Percentiles rank a stretch among this genome's conserved stretches.
phyloP scores from a whole-genome alignment of 1,284 basidiomycete genomes.

The Fomes fomentarius region DNA sequence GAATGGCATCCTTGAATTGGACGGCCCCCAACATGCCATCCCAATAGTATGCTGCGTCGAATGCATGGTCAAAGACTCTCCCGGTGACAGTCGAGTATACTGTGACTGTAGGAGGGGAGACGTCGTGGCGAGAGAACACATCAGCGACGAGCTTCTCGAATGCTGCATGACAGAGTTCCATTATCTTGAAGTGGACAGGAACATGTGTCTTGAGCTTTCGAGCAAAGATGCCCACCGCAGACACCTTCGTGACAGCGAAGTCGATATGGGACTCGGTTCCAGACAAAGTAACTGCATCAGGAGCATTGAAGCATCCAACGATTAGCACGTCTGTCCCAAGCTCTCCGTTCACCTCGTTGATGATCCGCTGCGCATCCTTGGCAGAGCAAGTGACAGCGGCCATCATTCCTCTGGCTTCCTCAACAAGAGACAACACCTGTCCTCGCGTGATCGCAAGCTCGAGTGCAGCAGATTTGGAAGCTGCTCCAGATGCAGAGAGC shows the following conservation, averaged over 20 bases:
- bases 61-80: constrained; percentile 17
- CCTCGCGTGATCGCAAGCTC: constrained; percentile 44
- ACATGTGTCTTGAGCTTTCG: constrained; percentile 35
- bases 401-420: constrained; percentile 41
- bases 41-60: constrained; percentile 40
- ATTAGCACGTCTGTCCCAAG: constrained; percentile 28
- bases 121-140: constrained; percentile 31
- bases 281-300: constrained; percentile 37
- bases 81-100: constrained; percentile 33
- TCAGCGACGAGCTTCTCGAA: constrained; percentile 28
- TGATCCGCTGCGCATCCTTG: constrained; percentile 26
- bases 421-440: constrained; percentile 37
- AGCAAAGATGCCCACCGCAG: constrained; percentile 34
- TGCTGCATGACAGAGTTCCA: constrained; percentile 35
- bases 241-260: constrained; percentile 29
- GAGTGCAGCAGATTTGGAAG: constrained; percentile 39
- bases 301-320: constrained; percentile 42
- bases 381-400: constrained; percentile 42
- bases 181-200: constrained; percentile 37
- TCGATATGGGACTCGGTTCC: constrained; percentile 36
- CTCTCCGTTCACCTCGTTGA: constrained; percentile 20
- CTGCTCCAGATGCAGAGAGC: constrained; percentile 46
- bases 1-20: constrained; percentile 31
- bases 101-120: constrained; percentile 15
- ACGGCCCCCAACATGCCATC: constrained; percentile 37